These are phyloP conservation scores for Capsicum baccatum DNA, from an alignment of 257 asterid genomes.

Conservation along the genomic window DNA sequence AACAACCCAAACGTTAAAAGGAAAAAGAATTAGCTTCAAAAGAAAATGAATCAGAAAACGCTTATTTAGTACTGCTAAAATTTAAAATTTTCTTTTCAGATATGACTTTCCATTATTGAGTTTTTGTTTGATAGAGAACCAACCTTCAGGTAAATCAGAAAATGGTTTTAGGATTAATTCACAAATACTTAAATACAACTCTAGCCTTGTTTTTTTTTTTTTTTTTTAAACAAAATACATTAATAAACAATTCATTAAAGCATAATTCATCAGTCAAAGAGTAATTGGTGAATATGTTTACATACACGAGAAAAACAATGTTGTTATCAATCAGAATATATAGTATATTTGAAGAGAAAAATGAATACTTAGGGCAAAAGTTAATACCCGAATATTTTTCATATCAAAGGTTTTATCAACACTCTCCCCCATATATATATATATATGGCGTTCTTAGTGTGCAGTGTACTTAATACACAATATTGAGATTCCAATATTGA, in stretches of 20 bases:
- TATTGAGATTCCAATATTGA: too few species aligned
- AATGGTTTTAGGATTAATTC: background rate
- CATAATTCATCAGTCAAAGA: background rate
- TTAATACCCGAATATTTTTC: background rate
- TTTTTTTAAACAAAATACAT: background rate
- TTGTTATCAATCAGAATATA: background rate
- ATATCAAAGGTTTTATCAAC: too few species aligned
- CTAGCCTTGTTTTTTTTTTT: background rate
- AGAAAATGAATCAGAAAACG: background rate
- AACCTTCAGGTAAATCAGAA: background rate
- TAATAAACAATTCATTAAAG: background rate
- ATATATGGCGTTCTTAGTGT: too few species aligned
- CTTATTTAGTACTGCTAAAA: background rate
- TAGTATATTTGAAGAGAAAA: background rate
- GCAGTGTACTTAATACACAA: too few species aligned
- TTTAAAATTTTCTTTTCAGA: background rate
- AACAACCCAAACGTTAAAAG: background rate
- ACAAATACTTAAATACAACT: background rate
- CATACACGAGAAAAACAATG: background rate
- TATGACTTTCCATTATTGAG: background rate
- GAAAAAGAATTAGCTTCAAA: background rate
- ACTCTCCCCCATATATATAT: too few species aligned
- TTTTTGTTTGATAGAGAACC: background rate
- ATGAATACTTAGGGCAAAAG: background rate
- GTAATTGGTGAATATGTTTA: background rate